Conservation (phyloP, 73 alveolate species). For the Paramecium caudatum region DNA sequence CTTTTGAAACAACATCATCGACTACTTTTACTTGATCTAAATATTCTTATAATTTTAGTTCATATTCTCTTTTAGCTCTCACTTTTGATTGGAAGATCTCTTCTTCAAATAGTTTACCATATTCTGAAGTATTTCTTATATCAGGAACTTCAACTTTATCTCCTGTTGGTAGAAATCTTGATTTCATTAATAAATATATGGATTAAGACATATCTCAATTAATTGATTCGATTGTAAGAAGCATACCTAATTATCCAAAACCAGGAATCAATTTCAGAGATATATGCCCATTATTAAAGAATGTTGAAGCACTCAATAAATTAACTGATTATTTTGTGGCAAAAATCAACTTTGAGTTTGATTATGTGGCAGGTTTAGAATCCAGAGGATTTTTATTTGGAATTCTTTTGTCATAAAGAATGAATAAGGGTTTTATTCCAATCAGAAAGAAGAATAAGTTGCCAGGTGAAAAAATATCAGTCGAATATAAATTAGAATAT, state of each 20-base stretch:
- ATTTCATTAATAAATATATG: constrained; percentile 41
- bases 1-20: neutral
- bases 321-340: constrained; percentile 34
- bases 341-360: constrained; percentile 69
- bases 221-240: constrained; percentile 18
- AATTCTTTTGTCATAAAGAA: constrained; percentile 40
- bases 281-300: constrained; percentile 61
- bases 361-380: constrained; percentile 74
- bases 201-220: constrained; percentile 26
- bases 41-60: neutral
- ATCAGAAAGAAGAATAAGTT: constrained; percentile 76
- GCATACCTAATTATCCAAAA: constrained; percentile 56
- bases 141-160: constrained; percentile 34
- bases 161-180: constrained; percentile 59
- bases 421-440: constrained; percentile 77
- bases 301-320: constrained; percentile 18
- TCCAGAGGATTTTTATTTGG: constrained; percentile 81
- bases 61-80: constrained; percentile 7
- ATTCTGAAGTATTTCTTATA: neutral
- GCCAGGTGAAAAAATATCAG: constrained; percentile 71
- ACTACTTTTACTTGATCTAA: neutral
- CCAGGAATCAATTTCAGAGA: constrained; percentile 62
- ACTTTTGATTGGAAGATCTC: constrained; percentile 13
- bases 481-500: constrained; percentile 66
- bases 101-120: neutral